Base-by-base conservation (phyloP, 345 rosid species). In the Cochlearia excelsa region DNA sequence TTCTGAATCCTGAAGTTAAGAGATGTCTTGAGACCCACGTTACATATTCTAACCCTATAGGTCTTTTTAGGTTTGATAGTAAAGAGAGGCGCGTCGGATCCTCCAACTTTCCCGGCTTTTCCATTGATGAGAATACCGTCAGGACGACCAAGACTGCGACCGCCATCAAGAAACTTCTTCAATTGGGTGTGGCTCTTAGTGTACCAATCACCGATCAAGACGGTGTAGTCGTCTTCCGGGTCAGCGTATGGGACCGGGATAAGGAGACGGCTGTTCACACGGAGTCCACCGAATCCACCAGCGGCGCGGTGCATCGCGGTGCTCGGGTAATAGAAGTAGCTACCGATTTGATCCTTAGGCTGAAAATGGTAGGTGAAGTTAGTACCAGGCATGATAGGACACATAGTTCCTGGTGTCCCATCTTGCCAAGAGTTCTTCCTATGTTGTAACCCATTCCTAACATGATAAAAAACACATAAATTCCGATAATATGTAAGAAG, bases 371-470 rank as follows among this genome's bases (percentile, higher is more conserved):
- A 90, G 3, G 97, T 87, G 77, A 1, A 81, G 80, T 87, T 90
- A 34, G 78, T 69, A 1, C 95, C 91, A 0, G 95, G 87, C 1
- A 41, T 66, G 58, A 87, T 84, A 0, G 97, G 95, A 66, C 97
- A 90, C 49, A 71, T 81, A 1, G 97, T 87, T 6, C 94, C 97
- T 0, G 57, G 63, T 3, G 76, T 48, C 1, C 97, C 97, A 43
- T 90, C 97, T 51, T 79, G 85, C 97, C 95, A 90, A 0, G 81
- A 83, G 59, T 90, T 90, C 69, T 85, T 87, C 78, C 90, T 87
- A 11, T 87, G 88, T 40, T 90, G 97, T 63, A 87, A 43, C 1
- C 97, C 97, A 43, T 44, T 72, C 97, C 95, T 80, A 62, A 34
- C 6, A 6, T 1, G 43, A 2, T 1, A 39, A 39, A 4, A 39